These are phyloP conservation scores for Ceratobasidium sp. DNA, from an alignment of 1,284 basidiomycete genomes.

Conservation along the genomic window DNA sequence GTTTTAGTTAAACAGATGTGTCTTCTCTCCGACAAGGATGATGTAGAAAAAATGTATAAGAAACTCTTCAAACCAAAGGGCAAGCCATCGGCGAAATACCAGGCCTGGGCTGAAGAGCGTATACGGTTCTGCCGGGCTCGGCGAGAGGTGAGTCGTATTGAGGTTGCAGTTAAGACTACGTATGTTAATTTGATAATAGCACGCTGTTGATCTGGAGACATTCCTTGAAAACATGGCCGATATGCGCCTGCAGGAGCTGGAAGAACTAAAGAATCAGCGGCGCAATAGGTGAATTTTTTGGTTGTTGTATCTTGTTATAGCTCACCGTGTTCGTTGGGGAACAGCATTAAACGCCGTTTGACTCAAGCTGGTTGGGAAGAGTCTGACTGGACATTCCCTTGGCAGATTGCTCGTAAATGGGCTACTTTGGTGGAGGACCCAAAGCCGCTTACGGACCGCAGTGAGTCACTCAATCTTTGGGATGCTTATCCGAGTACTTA, in stretches of 20 bases:
- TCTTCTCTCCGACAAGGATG: not conserved
- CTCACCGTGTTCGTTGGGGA: not conserved
- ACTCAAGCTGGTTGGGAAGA: not conserved
- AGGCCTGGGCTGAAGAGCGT: not conserved
- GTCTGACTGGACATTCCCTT: slow-evolving; percentile 9
- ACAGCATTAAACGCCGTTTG: not conserved
- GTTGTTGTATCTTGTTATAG: not conserved
- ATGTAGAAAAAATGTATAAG: not conserved
- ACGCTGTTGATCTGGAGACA: not conserved
- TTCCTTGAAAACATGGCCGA: not conserved
- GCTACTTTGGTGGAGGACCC: slow-evolving; percentile 1
- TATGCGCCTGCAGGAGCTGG: not conserved
- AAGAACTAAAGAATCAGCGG: not conserved
- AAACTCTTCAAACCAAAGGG: not conserved
- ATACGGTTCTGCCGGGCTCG: not conserved
- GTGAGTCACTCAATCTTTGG: not conserved
- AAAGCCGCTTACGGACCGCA: slow-evolving; percentile 4
- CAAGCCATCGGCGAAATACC: not conserved
- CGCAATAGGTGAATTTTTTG: not conserved
- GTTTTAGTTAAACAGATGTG: not conserved
- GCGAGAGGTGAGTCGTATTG: not conserved
- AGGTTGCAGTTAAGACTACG: not conserved
- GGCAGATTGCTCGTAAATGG: slow-evolving; percentile 4
- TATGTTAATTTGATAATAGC: not conserved
- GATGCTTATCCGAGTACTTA: not conserved